Evolutionary conservation across 345 rosid genomes (phyloP).

Genomic region (Excoecaria agallocha): DNA sequence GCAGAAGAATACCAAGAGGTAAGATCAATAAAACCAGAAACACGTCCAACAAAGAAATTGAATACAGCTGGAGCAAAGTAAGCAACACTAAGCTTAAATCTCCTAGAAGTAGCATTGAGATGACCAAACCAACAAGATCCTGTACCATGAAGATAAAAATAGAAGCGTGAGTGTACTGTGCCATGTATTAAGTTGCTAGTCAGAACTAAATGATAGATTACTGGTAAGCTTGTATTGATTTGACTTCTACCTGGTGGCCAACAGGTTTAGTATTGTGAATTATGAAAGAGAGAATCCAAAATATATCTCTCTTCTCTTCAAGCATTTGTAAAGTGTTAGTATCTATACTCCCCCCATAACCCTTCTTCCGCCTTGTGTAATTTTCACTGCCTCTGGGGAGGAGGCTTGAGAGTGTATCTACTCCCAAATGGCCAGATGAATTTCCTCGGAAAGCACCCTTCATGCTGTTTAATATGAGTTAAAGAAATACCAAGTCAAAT

Average conservation of each 20-base stretch:
- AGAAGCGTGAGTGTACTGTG: not conserved
- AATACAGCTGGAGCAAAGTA: constrained; percentile 93
- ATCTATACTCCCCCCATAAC: constrained; percentile 59
- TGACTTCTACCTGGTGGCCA: constrained; percentile 82
- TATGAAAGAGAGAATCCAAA: constrained; percentile 80
- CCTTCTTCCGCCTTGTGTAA: constrained; percentile 47
- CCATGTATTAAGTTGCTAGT: not conserved
- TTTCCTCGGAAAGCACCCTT: constrained; percentile 34
- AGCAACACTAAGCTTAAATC: constrained; percentile 99
- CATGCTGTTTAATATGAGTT: constrained; percentile 35
- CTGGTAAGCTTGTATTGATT: not conserved
- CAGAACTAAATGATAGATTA: not conserved
- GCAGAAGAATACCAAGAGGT: constrained; percentile 90
- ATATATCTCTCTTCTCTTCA: constrained; percentile 82
- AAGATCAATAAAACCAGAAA: constrained; percentile 80
- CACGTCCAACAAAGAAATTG: constrained; percentile 78
- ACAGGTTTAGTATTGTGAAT: constrained; percentile 96
- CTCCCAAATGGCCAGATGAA: constrained; percentile 42
- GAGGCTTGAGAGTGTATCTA: constrained; percentile 43
- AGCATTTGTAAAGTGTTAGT: constrained; percentile 70
- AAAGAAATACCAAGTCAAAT: constrained; percentile 29
- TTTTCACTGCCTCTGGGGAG: constrained; percentile 46
- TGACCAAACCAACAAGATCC: constrained; percentile 99
- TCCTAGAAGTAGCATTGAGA: constrained; percentile 93
- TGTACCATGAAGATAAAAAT: constrained; percentile 29